A percentile compares a stretch with the other conserved stretches of the same genome.
phyloP scores from a whole-genome alignment of 2,329 filamentous ascomycete species.

The Periconia digitata region DNA sequence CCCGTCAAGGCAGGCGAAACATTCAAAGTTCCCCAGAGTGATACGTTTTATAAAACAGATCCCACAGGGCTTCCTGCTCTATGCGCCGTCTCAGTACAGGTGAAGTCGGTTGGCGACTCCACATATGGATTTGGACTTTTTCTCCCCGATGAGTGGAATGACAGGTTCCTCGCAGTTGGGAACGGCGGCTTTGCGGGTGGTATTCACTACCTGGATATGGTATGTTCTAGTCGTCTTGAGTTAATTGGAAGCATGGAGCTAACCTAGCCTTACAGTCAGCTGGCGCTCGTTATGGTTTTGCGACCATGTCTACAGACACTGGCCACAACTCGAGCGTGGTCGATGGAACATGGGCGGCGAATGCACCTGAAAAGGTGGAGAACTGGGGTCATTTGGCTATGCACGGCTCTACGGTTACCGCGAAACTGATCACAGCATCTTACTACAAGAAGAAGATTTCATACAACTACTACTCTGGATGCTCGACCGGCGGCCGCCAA shows the following conservation, averaged over 20 bases:
- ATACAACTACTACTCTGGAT: slow-evolving; percentile 60
- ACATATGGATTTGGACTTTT: slow-evolving; percentile 45
- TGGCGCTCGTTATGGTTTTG: slow-evolving; percentile 45
- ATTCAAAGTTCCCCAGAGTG: slow-evolving; percentile 39
- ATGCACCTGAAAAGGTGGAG: slow-evolving; percentile 38
- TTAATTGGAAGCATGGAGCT: background rate
- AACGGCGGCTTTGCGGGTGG: slow-evolving; percentile 53
- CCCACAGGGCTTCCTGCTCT: slow-evolving; percentile 42
- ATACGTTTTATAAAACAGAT: slow-evolving; percentile 45
- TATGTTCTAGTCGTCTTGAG: slow-evolving; percentile 3
- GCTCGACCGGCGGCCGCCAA: slow-evolving; percentile 62
- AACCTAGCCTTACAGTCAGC: slow-evolving; percentile 15
- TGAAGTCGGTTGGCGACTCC: slow-evolving; percentile 35
- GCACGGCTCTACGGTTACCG: slow-evolving; percentile 53
- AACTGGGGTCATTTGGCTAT: slow-evolving; percentile 44
- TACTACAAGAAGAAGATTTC: slow-evolving; percentile 51
- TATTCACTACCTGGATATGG: slow-evolving; percentile 55
- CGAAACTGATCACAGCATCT: slow-evolving; percentile 50
- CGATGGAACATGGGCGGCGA: slow-evolving; percentile 43
- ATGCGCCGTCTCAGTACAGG: slow-evolving; percentile 43
- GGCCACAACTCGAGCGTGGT: slow-evolving; percentile 45
- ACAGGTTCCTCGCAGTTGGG: slow-evolving; percentile 43
- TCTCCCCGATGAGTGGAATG: slow-evolving; percentile 43
- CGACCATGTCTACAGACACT: slow-evolving; percentile 49
- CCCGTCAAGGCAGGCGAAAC: slow-evolving; percentile 38